Percentiles rank a stretch among this genome's conserved stretches.
Conservation (phyloP, 495 filamentous ascomycete genomes). For the Penicillium bovifimosum region DNA sequence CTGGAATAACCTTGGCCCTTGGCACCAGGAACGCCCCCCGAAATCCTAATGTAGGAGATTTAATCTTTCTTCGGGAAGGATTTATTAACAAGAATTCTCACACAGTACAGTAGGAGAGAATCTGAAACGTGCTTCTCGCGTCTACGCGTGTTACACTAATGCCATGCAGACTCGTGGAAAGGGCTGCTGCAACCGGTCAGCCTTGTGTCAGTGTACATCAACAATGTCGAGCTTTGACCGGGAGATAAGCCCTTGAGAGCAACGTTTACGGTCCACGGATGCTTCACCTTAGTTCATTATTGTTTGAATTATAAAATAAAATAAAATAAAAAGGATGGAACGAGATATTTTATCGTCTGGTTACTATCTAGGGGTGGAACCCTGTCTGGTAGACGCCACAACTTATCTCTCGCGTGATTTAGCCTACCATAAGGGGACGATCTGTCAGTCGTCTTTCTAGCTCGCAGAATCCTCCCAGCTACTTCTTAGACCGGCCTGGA, state of each 20-base stretch:
- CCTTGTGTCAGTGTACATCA: neutral
- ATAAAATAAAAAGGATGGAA: neutral
- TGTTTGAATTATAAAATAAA: neutral
- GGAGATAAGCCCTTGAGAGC: neutral
- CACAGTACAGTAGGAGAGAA: neutral
- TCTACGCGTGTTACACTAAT: neutral
- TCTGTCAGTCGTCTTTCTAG: neutral
- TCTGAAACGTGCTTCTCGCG: neutral
- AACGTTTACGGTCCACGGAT: neutral
- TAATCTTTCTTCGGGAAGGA: neutral
- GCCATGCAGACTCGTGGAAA: neutral
- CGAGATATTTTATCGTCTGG: neutral
- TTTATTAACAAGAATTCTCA: too few species aligned
- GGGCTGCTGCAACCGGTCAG: neutral
- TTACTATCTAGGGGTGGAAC: neutral
- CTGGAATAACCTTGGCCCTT: slow-evolving; percentile 7
- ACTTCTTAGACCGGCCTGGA: too few species aligned
- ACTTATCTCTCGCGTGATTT: slow-evolving; percentile 17
- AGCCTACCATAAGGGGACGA: slow-evolving; percentile 19
- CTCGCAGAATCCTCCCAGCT: too few species aligned
- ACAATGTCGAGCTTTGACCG: neutral
- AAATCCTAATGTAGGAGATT: neutral
- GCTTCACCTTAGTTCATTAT: neutral
- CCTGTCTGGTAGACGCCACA: neutral
- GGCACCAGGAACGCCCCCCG: neutral